Percentiles rank a stretch among this genome's conserved stretches.
Conservation (phyloP, 1,284 basidiomycete species). For the Fomitiporia mediterranea region DNA sequence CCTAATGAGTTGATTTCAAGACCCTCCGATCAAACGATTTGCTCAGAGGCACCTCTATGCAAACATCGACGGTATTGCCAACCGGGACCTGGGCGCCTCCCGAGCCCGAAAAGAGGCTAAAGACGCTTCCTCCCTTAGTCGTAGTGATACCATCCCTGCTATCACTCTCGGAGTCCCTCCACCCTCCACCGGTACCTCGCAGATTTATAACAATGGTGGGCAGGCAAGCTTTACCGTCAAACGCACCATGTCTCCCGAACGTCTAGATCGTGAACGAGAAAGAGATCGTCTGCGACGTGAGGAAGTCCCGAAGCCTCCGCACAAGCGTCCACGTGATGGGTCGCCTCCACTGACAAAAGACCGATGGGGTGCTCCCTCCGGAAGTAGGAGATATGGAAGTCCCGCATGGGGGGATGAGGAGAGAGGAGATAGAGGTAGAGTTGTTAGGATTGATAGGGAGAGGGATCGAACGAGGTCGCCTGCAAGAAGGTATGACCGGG, state of each 20-base stretch:
- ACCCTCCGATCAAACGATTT: slow-evolving; percentile 87
- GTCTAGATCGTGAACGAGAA: slow-evolving; percentile 38
- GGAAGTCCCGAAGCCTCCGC: slow-evolving; percentile 35
- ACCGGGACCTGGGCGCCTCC: slow-evolving; percentile 77
- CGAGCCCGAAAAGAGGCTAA: slow-evolving; percentile 26
- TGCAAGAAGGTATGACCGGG: slow-evolving; percentile 43
- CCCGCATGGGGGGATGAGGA: slow-evolving; percentile 35
- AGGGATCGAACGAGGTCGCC: slow-evolving; percentile 39
- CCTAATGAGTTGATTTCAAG: slow-evolving; percentile 35
- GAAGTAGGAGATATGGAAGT: slow-evolving; percentile 40
- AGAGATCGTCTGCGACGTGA: slow-evolving; percentile 30
- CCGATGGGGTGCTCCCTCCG: slow-evolving; percentile 41
- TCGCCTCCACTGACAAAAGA: slow-evolving; percentile 48
- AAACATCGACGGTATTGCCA: slow-evolving; percentile 84
- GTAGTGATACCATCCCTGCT: slow-evolving; percentile 45
- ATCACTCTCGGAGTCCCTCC: slow-evolving; percentile 16
- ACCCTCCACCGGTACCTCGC: slow-evolving; percentile 23
- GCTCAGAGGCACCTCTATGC: slow-evolving; percentile 88
- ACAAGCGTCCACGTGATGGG: slow-evolving; percentile 49
- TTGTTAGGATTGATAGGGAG: slow-evolving; percentile 31
- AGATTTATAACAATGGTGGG: slow-evolving; percentile 22
- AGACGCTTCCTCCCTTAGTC: slow-evolving; percentile 34
- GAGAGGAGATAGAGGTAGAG: background rate
- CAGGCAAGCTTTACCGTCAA: slow-evolving; percentile 36
- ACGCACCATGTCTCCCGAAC: slow-evolving; percentile 47